Base-by-base conservation (phyloP, 495 filamentous ascomycete genomes). In the Amorphotheca resinae region DNA sequence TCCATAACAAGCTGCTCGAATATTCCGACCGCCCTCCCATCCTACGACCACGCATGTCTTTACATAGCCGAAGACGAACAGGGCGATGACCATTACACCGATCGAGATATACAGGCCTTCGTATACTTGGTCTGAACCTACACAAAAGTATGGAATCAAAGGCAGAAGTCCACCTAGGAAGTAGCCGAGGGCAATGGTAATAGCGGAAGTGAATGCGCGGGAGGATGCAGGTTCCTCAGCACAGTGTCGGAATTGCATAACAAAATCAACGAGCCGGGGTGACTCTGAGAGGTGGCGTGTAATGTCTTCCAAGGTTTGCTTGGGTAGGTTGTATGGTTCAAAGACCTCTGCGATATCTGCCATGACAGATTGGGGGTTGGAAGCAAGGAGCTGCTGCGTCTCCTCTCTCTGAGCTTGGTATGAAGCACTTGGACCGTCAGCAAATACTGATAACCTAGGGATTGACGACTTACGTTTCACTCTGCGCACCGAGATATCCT, bases 81-180 rank as follows among this genome's bases (percentile, higher is more conserved):
- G 56, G 0, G 81, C 77, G 16, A 82, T 43, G 5, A 71, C 68
- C 72, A 84, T 87, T 2, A 81, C 71, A 0, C 61, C 67, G 36
- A 87, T 81, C 31, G 79, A 84, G 70, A 77, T 80, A 16, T 63
- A 64, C 52, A 89, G 58, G 16, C 78, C 84, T 12, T 67, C 36
- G 38, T 68, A 65, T 1, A 82, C 76, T n/a, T 72, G 59, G 2
- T 60, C 23, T 9, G 60, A 59, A 0, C 64, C 63, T 25, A 85
- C 76, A 46, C 80, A 82, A 52, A 88, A 79, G 56, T 88, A 88
- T 3, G 82, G 83, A n/a, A 84, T 53, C 6, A 87, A 59, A 9
- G 82, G 82, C 0, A 87, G 60, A 18, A 82, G 69, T 1, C 84
- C 84, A 20, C 82, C 83, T 38, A 87, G 57, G 47, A 86, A 74